Percentiles rank a stretch among this genome's conserved stretches.
phyloP scores from a whole-genome alignment of 345 rosid species.

The Eucalyptus paniculata region DNA sequence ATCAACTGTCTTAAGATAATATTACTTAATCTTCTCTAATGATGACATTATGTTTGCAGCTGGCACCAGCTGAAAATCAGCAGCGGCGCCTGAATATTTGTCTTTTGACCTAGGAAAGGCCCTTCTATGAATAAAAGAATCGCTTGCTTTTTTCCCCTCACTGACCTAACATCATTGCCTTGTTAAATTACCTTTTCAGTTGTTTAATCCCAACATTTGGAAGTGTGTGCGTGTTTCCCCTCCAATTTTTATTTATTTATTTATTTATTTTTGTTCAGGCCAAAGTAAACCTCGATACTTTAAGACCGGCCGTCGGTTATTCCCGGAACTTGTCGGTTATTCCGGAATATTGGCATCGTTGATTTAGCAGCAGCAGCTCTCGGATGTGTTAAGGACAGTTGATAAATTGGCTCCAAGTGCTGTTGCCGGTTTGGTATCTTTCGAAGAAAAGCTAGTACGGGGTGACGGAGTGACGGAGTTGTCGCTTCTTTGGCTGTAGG shows the following conservation, averaged over 20 bases:
- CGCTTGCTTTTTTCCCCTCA: neutral
- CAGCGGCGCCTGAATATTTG: slow-evolving; percentile 2
- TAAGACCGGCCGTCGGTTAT: neutral
- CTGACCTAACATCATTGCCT: neutral
- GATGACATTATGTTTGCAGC: neutral
- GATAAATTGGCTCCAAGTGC: neutral
- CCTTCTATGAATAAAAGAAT: neutral
- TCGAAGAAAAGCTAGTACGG: neutral
- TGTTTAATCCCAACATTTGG: neutral
- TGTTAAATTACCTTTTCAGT: neutral
- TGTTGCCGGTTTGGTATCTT: neutral
- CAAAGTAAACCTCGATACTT: neutral
- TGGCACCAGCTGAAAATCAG: slow-evolving; percentile 12
- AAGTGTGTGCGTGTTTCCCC: neutral
- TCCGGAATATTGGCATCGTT: neutral
- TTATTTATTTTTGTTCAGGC: neutral
- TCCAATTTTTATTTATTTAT: neutral
- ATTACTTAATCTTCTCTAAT: neutral
- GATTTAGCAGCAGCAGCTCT: neutral
- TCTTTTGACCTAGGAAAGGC: neutral
- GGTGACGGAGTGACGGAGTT: neutral
- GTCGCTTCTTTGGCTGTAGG: neutral
- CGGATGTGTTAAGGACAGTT: neutral
- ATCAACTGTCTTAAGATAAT: neutral
- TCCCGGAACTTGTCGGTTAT: neutral